Evolutionary conservation across 2,329 filamentous ascomycete species (phyloP).

Genomic region (Colletotrichum siamense): DNA sequence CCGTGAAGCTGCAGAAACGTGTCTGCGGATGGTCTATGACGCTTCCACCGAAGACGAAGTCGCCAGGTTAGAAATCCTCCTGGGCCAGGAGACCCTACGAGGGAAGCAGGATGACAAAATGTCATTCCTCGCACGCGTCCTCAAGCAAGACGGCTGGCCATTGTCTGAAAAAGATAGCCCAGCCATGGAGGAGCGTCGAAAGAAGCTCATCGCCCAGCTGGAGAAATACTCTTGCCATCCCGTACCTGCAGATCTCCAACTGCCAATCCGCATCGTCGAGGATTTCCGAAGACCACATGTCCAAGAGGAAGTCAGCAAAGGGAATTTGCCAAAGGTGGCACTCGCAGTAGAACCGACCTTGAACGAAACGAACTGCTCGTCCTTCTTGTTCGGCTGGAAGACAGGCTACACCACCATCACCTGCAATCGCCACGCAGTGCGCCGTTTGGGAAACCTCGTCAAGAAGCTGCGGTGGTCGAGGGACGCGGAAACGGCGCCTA

Average conservation of each 20-base stretch:
- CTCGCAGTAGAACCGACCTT: slow-evolving; percentile 37
- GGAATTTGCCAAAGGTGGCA: slow-evolving; percentile 28
- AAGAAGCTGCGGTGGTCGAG: slow-evolving; percentile 17
- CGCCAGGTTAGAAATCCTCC: not conserved
- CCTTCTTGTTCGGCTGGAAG: slow-evolving; percentile 45
- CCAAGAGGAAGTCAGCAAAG: slow-evolving; percentile 23
- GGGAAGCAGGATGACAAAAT: slow-evolving; percentile 12
- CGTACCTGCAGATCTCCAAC: slow-evolving; percentile 35
- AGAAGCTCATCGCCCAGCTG: slow-evolving; percentile 31
- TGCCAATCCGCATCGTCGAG: slow-evolving; percentile 35
- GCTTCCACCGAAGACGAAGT: slow-evolving; percentile 13
- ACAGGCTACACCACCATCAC: slow-evolving; percentile 38
- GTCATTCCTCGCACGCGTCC: not conserved
- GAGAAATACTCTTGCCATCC: slow-evolving; percentile 36
- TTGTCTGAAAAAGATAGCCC: not conserved
- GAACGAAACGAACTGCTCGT: slow-evolving; percentile 40
- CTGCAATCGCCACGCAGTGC: slow-evolving; percentile 33
- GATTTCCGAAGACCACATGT: slow-evolving; percentile 24
- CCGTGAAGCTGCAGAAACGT: slow-evolving; percentile 41
- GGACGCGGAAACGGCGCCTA: not conserved
- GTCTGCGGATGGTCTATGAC: slow-evolving; percentile 27
- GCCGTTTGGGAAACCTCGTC: not conserved
- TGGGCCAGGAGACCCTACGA: not conserved
- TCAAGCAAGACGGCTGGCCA: not conserved
- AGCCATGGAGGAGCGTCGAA: not conserved